phyloP scores from a whole-genome alignment of 2,329 filamentous ascomycete species.

The Talaromyces sp. region DNA sequence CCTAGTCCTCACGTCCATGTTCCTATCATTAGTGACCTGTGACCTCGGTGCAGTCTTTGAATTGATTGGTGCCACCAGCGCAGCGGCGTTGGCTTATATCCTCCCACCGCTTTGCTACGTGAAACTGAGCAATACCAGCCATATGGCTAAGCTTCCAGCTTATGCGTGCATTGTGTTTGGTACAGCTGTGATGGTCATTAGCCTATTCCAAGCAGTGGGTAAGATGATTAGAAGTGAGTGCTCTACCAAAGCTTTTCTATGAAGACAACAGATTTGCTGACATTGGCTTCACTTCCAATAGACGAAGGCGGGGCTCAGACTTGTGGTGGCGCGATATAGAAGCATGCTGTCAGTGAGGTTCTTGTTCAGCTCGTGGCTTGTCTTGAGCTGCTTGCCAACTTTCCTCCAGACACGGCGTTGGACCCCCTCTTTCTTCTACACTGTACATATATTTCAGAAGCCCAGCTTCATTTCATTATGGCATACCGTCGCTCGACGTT shows the following conservation, averaged over 20 bases:
- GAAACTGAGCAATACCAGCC: slow-evolving; percentile 76
- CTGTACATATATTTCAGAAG: slow-evolving; percentile 7
- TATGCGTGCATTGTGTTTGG: slow-evolving; percentile 76
- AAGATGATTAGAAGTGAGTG: slow-evolving; percentile 58
- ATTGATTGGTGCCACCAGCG: slow-evolving; percentile 90
- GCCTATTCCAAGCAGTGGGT: slow-evolving; percentile 65
- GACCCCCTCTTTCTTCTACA: background rate
- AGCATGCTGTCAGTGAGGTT: background rate
- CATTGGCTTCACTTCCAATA: slow-evolving; percentile 18
- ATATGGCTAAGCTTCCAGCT: slow-evolving; percentile 69
- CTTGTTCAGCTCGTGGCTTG: background rate
- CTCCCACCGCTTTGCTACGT: slow-evolving; percentile 93
- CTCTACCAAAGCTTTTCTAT: background rate
- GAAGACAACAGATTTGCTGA: slow-evolving; percentile 17
- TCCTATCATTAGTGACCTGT: slow-evolving; percentile 77
- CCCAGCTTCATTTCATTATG: background rate
- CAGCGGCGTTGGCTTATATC: slow-evolving; percentile 91
- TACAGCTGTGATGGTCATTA: slow-evolving; percentile 73
- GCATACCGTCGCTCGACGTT: background rate
- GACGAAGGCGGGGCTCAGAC: slow-evolving; percentile 34
- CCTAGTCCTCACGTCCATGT: slow-evolving; percentile 75
- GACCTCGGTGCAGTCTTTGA: slow-evolving; percentile 94
- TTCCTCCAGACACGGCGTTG: background rate
- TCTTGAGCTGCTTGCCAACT: background rate
- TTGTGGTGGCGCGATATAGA: slow-evolving; percentile 26